Evolutionary conservation across 139 green algal genomes (phyloP).

Genomic region (Closterium sp.): DNA sequence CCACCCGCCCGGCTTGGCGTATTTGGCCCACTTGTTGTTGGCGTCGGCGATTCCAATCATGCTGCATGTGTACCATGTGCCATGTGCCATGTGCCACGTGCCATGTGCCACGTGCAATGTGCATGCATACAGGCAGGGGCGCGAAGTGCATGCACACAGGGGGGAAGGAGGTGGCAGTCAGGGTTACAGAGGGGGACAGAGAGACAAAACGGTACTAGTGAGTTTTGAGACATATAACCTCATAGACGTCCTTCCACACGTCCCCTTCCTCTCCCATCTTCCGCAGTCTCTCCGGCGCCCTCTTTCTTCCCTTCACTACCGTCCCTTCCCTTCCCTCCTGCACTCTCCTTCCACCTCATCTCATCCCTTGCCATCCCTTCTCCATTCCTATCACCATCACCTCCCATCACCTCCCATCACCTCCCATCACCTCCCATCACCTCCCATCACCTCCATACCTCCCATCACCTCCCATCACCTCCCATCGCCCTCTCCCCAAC

Average conservation of each 20-base stretch:
- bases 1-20: conserved; percentile 35
- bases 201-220: background rate
- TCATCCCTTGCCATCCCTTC: too few species aligned
- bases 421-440: too few species aligned
- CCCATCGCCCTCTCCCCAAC: background rate
- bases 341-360: background rate
- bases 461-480: background rate
- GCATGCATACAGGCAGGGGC: background rate
- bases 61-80: background rate
- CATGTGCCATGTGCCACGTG: background rate
- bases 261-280: background rate
- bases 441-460: too few species aligned
- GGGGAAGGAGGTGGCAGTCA: too few species aligned
- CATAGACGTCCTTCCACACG: background rate
- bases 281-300: background rate
- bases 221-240: background rate
- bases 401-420: too few species aligned
- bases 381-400: too few species aligned
- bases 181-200: too few species aligned
- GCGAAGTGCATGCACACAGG: too few species aligned
- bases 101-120: background rate
- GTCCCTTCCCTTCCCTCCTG: background rate
- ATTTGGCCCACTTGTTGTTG: conserved; percentile 28
- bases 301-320: background rate
- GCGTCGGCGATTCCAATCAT: background rate